Percentiles rank a stretch among this genome's conserved stretches.
Evolutionary conservation across 2,329 filamentous ascomycete genomes (phyloP).

Genomic region (Colletotrichum agaves): DNA sequence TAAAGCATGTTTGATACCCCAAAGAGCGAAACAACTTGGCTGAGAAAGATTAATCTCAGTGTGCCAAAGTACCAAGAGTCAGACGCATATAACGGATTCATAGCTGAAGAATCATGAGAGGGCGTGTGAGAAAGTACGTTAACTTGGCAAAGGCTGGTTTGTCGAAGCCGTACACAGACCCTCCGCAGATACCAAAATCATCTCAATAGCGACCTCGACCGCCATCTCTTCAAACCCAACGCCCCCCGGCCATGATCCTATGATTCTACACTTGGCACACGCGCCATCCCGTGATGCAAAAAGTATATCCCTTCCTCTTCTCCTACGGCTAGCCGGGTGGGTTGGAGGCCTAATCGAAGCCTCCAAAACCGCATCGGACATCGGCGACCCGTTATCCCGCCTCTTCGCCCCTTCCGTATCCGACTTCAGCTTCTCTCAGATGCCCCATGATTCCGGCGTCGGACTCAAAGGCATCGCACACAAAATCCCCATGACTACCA

Average conservation of each 20-base stretch:
- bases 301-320: conserved; percentile 54
- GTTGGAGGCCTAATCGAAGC: conserved; percentile 54
- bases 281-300: conserved; percentile 41
- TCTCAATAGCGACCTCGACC: conserved; percentile 32
- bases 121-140: neutral
- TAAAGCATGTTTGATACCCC: neutral
- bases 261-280: conserved; percentile 47
- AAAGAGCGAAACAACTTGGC: neutral
- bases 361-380: conserved; percentile 44
- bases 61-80: neutral
- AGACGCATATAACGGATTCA: neutral
- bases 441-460: conserved; percentile 46
- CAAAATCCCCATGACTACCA: conserved; percentile 50
- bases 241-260: conserved; percentile 31
- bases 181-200: neutral
- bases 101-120: neutral
- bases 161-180: neutral
- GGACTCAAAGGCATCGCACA: conserved; percentile 44
- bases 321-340: conserved; percentile 56
- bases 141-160: neutral
- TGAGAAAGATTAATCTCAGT: neutral
- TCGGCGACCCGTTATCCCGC: conserved; percentile 50
- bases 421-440: conserved; percentile 55
- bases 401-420: conserved; percentile 57
- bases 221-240: conserved; percentile 35